A percentile compares a stretch with the other conserved stretches of the same genome.
These are phyloP conservation scores for Fusarium proliferatum DNA, from an alignment of 2,329 filamentous ascomycete genomes.

Conservation along the genomic window DNA sequence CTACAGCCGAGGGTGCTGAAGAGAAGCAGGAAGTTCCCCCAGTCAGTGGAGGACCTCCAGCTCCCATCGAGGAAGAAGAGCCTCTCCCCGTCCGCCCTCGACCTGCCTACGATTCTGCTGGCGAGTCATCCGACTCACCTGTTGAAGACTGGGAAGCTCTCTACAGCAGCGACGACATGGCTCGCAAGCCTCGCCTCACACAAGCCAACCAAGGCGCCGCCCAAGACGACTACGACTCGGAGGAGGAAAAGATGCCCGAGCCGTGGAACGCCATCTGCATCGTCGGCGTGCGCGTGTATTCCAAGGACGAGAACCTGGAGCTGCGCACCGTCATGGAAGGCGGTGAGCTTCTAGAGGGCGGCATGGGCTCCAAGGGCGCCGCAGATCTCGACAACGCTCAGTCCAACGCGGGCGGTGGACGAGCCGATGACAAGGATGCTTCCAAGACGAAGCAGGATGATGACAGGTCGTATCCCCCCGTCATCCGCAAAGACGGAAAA, in stretches of 20 bases:
- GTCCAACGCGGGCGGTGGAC: slow-evolving; percentile 63
- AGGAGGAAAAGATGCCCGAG: slow-evolving; percentile 67
- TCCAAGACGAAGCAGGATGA: slow-evolving; percentile 14
- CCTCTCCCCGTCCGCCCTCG: slow-evolving; percentile 35
- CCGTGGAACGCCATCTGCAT: slow-evolving; percentile 73
- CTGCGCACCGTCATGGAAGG: slow-evolving; percentile 68
- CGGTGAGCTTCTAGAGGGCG: slow-evolving; percentile 63
- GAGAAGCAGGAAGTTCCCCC: slow-evolving; percentile 52
- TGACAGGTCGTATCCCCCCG: slow-evolving; percentile 33
- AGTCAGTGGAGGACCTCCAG: slow-evolving; percentile 41
- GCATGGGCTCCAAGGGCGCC: slow-evolving; percentile 67
- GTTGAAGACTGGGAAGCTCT: slow-evolving; percentile 69
- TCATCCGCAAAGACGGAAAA: slow-evolving; percentile 43
- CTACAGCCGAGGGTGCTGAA: slow-evolving; percentile 36
- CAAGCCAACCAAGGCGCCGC: slow-evolving; percentile 50
- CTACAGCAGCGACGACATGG: slow-evolving; percentile 69
- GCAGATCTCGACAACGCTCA: slow-evolving; percentile 68
- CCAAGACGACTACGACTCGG: slow-evolving; percentile 60
- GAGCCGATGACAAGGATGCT: slow-evolving; percentile 39
- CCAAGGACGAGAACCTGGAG: slow-evolving; percentile 65
- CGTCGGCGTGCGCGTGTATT: slow-evolving; percentile 70
- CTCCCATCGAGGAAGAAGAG: slow-evolving; percentile 32
- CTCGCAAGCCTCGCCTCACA: slow-evolving; percentile 59
- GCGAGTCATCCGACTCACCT: slow-evolving; percentile 69
- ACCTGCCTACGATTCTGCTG: slow-evolving; percentile 57